Evolutionary conservation across 345 rosid species (phyloP).

Genomic region (Gossypium stocksii): DNA sequence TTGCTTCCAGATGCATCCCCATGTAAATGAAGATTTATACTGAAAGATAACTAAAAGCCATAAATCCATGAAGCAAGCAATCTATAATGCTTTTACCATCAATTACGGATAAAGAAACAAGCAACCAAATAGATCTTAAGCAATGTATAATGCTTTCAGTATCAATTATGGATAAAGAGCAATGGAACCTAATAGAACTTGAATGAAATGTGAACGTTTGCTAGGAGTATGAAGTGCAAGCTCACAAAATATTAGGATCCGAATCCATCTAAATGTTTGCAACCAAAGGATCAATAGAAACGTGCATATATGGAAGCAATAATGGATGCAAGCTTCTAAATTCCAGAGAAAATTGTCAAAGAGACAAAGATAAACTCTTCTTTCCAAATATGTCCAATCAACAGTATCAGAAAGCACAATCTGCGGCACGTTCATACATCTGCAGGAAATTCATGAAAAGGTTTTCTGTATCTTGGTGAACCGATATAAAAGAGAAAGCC

Average conservation of each 20-base stretch:
- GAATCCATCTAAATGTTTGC: neutral
- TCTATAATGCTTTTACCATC: neutral
- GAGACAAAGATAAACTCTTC: neutral
- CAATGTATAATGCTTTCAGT: no score
- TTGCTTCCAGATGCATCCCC: conserved; percentile 1
- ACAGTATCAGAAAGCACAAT: neutral
- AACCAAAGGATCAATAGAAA: neutral
- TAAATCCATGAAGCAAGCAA: neutral
- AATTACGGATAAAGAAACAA: no score
- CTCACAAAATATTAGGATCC: neutral
- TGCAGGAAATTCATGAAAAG: neutral
- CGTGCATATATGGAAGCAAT: neutral
- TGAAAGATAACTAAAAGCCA: neutral
- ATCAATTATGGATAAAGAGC: no score
- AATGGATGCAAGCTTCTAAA: neutral
- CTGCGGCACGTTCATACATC: neutral
- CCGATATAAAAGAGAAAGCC: neutral
- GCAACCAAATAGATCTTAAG: no score
- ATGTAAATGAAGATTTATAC: neutral
- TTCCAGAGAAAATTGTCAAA: neutral
- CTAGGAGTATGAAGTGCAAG: neutral
- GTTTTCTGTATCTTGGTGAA: neutral
- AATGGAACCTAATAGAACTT: neutral
- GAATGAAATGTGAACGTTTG: neutral
- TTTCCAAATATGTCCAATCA: neutral